A percentile compares a stretch with the other conserved stretches of the same genome.
Conservation (phyloP, 2,329 filamentous ascomycete genomes). For the Cytospora schulzeri region DNA sequence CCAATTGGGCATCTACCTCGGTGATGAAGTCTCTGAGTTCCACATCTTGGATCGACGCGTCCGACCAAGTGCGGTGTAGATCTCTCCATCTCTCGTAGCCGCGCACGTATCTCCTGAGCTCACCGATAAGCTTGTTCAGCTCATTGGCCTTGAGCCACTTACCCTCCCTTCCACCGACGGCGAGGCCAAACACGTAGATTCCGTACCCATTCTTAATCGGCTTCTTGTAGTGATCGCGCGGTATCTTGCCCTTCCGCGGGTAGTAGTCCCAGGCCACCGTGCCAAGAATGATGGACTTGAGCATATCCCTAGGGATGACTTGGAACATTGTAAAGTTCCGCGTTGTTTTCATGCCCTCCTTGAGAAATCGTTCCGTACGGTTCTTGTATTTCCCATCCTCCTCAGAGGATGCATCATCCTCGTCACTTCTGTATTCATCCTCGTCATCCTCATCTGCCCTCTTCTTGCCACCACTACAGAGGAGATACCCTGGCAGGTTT, state of each 20-base stretch:
- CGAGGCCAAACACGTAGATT: background rate
- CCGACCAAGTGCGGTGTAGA: background rate
- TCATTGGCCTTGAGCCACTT: background rate
- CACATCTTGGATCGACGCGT: background rate
- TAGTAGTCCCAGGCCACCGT: conserved; percentile 8
- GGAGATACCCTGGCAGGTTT: background rate
- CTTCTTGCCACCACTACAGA: background rate
- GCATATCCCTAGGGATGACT: background rate
- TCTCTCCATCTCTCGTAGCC: background rate
- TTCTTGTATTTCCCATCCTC: background rate
- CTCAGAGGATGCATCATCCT: no score
- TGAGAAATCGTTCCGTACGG: background rate
- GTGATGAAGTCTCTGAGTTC: background rate
- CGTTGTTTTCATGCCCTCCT: background rate
- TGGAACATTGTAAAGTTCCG: background rate
- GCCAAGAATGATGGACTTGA: background rate
- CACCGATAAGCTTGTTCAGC: background rate
- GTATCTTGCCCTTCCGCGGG: background rate
- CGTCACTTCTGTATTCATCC: no score
- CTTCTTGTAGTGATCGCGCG: background rate
- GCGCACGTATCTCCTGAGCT: background rate
- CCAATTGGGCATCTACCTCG: background rate
- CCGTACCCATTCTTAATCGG: background rate
- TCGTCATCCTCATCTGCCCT: background rate
- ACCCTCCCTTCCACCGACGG: background rate